Conservation (phyloP, 2,329 filamentous ascomycete genomes). For the Verticillium nubilum region DNA sequence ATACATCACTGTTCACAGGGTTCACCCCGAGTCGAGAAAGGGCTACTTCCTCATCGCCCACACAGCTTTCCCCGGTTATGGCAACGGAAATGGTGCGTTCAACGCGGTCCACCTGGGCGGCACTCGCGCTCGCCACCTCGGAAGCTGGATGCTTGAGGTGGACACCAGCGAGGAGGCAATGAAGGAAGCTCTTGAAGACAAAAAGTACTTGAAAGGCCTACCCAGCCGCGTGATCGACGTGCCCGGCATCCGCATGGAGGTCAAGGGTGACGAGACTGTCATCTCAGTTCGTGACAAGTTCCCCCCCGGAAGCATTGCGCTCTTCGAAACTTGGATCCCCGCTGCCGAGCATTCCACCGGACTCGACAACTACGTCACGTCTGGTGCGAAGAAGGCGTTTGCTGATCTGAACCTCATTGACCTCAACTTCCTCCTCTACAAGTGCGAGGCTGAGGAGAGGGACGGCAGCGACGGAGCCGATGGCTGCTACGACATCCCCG, state of each 20-base stretch:
- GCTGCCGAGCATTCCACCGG: conserved; percentile 77
- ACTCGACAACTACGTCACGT: conserved; percentile 80
- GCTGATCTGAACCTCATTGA: conserved; percentile 69
- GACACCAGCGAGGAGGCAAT: conserved; percentile 69
- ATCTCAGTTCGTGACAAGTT: conserved; percentile 80
- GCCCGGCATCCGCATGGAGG: conserved; percentile 66
- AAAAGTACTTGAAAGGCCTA: conserved; percentile 70
- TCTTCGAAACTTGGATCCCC: conserved; percentile 96
- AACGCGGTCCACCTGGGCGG: conserved; percentile 74
- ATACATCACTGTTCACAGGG: conserved; percentile 92
- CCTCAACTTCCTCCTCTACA: conserved; percentile 87
- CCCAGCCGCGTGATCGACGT: conserved; percentile 75
- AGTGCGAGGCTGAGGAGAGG: conserved; percentile 81
- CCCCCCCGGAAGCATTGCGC: conserved; percentile 86
- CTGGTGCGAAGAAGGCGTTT: conserved; percentile 75
- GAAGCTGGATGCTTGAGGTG: conserved; percentile 89
- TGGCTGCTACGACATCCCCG: conserved; percentile 85
- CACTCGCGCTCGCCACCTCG: conserved; percentile 79
- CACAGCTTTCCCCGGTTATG: conserved; percentile 89
- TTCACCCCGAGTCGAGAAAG: conserved; percentile 86
- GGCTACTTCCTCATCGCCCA: conserved; percentile 95
- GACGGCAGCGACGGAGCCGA: conserved; percentile 74
- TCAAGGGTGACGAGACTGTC: conserved; percentile 66
- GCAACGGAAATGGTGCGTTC: conserved; percentile 76
- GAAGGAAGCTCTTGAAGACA: conserved; percentile 60